A percentile compares a stretch with the other conserved stretches of the same genome.
Evolutionary conservation across 345 rosid genomes (phyloP).

Genomic region (Linum tenue): DNA sequence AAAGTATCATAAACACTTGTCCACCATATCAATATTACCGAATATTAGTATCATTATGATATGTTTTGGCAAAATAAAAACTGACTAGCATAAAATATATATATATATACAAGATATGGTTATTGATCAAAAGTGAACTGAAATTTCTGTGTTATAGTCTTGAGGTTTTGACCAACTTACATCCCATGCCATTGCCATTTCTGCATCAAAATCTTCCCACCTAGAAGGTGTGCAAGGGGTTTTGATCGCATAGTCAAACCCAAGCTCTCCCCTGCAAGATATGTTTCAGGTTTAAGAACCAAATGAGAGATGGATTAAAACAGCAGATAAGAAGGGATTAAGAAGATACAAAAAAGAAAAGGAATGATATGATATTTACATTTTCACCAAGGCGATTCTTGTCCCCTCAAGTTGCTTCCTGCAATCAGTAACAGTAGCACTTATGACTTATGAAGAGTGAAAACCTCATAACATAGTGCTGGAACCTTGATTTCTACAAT

Average conservation of each 20-base stretch:
- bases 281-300: constrained; percentile 8
- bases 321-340: neutral
- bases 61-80: no score
- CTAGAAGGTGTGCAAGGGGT: constrained; percentile 92
- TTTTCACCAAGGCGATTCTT: constrained; percentile 70
- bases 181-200: constrained; percentile 88
- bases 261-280: constrained; percentile 50
- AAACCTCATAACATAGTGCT: constrained; percentile 8
- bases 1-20: no score
- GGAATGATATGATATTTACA: constrained; percentile 22
- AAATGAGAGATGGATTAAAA: neutral
- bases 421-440: constrained; percentile 26
- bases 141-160: neutral
- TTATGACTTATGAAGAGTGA: neutral
- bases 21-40: no score
- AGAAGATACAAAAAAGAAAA: neutral
- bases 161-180: constrained; percentile 37
- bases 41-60: no score
- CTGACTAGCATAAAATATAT: no score
- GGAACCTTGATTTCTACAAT: constrained; percentile 12
- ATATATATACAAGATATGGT: no score
- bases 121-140: neutral
- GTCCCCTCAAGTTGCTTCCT: constrained; percentile 96
- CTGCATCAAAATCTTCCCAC: constrained; percentile 84
- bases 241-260: constrained; percentile 76